Conservation (phyloP, 2,329 filamentous ascomycete species). For the Pseudogymnoascus sp. region DNA sequence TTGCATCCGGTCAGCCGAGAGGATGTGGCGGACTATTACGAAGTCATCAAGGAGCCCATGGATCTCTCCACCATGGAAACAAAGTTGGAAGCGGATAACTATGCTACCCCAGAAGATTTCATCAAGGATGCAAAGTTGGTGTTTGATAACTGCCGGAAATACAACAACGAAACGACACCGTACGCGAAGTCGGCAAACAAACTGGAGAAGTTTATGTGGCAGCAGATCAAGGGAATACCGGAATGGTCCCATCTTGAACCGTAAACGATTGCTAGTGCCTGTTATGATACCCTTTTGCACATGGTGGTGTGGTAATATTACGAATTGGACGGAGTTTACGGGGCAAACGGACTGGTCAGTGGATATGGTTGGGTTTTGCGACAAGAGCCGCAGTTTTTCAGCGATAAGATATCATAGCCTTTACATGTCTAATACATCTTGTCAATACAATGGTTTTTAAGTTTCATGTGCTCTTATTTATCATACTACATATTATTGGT, state of each 20-base stretch:
- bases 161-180: constrained; percentile 91
- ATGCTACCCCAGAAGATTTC: constrained; percentile 86
- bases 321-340: constrained; percentile 1
- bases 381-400: neutral
- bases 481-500: constrained; percentile 2
- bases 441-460: neutral
- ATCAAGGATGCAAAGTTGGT: constrained; percentile 80
- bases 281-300: constrained; percentile 7
- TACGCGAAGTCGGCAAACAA: constrained; percentile 95
- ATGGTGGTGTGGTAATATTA: neutral
- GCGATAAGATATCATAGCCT: neutral
- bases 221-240: constrained; percentile 81
- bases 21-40: constrained; percentile 97
- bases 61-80: constrained; percentile 92
- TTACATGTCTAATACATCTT: neutral
- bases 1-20: constrained; percentile 87
- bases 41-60: constrained; percentile 97
- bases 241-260: constrained; percentile 64
- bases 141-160: constrained; percentile 90
- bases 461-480: constrained; percentile 2
- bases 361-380: neutral
- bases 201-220: constrained; percentile 91
- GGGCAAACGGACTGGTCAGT: neutral
- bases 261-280: neutral
- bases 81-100: constrained; percentile 89